These are phyloP conservation scores for Xylaria intraflava DNA, from an alignment of 495 filamentous ascomycete species.

Conservation along the genomic window DNA sequence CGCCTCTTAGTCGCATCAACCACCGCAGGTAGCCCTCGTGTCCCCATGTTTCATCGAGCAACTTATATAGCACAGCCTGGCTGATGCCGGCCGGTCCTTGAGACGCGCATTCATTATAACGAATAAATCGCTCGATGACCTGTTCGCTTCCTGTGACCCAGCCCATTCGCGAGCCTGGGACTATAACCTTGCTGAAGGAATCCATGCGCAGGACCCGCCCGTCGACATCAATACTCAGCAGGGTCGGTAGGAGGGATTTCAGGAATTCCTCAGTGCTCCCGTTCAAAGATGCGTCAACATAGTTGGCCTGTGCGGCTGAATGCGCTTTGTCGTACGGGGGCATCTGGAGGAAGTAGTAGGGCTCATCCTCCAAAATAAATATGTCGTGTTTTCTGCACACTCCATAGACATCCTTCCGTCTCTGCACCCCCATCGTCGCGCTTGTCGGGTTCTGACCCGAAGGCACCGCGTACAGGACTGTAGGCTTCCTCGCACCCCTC, in stretches of 20 bases:
- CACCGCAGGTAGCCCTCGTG: conserved; percentile 87
- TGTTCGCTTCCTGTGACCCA: conserved; percentile 81
- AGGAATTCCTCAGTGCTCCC: conserved; percentile 40
- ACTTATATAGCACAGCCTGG: conserved; percentile 77
- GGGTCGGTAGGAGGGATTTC: conserved; percentile 47
- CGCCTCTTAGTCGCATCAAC: conserved; percentile 75
- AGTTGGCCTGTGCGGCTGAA: conserved; percentile 26
- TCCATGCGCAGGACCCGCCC: conserved; percentile 67
- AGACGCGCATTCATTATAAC: conserved; percentile 68
- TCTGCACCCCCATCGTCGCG: conserved; percentile 61
- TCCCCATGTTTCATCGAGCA: conserved; percentile 91
- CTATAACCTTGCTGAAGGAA: conserved; percentile 76
- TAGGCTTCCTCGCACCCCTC: conserved; percentile 60
- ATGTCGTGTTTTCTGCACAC: conserved; percentile 77
- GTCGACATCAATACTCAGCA: conserved; percentile 60
- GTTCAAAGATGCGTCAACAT: conserved; percentile 4
- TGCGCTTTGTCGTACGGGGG: conserved; percentile 52
- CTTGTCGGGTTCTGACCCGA: conserved; percentile 92
- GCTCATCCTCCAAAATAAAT: conserved; percentile 89
- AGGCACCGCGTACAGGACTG: conserved; percentile 74
- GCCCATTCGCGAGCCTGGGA: conserved; percentile 67
- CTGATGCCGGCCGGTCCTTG: conserved; percentile 80
- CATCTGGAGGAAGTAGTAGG: conserved; percentile 98
- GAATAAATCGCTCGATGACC: conserved; percentile 69
- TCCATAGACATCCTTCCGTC: conserved; percentile 65